A percentile compares a stretch with the other conserved stretches of the same genome.
phyloP scores from a whole-genome alignment of 257 asterid genomes.

The Plantago major region DNA sequence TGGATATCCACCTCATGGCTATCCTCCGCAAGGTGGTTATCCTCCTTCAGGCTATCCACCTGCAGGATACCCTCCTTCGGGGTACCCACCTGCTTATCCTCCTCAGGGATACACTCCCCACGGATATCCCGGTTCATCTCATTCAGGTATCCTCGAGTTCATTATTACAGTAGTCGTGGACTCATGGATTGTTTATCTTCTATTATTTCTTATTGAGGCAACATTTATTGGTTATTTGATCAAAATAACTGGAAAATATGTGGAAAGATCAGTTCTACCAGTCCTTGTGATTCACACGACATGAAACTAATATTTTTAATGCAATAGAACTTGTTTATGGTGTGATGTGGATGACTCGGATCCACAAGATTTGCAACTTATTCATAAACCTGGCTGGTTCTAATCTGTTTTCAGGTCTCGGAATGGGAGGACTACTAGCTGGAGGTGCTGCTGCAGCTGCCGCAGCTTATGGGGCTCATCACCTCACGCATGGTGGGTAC shows the following conservation, averaged over 20 bases:
- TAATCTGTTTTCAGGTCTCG: slow-evolving; percentile 4
- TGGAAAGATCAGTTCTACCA: not conserved
- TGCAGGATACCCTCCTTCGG: slow-evolving; percentile 6
- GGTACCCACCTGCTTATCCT: slow-evolving; percentile 7
- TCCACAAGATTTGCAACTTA: too few relatives aligned
- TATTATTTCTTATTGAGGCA: not conserved
- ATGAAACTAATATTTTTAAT: too few relatives aligned
- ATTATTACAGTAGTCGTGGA: too few relatives aligned
- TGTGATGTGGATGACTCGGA: too few relatives aligned
- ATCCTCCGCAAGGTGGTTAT: slow-evolving; percentile 2
- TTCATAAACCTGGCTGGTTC: not conserved
- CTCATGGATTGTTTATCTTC: not conserved
- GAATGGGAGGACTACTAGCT: slow-evolving; percentile 10
- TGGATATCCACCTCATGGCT: slow-evolving; percentile 10
- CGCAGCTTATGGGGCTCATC: slow-evolving; percentile 15
- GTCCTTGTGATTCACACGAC: not conserved
- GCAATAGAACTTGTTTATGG: too few relatives aligned
- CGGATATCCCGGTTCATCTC: slow-evolving; percentile 7
- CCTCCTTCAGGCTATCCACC: slow-evolving; percentile 12
- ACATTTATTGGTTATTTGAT: not conserved
- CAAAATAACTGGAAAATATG: too few relatives aligned
- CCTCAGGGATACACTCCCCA: not conserved
- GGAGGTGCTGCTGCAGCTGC: slow-evolving; percentile 14
- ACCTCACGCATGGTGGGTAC: slow-evolving; percentile 14
- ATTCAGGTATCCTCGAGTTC: not conserved